These are phyloP conservation scores for Kluyveromyces dobzhanskii DNA, from an alignment of 805 yeast genomes.

Conservation along the genomic window DNA sequence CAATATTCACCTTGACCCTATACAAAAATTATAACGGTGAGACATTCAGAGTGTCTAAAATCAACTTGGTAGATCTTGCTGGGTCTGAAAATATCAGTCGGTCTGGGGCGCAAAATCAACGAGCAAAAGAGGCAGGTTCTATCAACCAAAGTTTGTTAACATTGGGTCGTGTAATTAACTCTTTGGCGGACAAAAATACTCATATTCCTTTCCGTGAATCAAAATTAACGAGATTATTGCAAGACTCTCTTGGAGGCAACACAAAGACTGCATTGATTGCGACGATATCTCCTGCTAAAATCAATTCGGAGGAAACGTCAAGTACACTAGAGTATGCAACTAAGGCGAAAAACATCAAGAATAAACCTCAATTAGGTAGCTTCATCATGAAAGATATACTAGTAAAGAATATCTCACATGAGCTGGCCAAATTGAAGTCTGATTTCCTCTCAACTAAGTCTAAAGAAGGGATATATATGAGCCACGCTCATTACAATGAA, in stretches of 20 bases:
- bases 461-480: constrained; percentile 60
- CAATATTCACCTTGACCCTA: constrained; percentile 59
- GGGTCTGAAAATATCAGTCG: constrained; percentile 87
- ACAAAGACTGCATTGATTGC: constrained; percentile 85
- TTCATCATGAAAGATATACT: constrained; percentile 45
- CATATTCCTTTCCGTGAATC: constrained; percentile 87
- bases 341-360: constrained; percentile 73
- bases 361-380: constrained; percentile 58
- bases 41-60: constrained; percentile 50
- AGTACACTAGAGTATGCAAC: constrained; percentile 84
- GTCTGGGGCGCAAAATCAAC: constrained; percentile 78
- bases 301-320: constrained; percentile 71
- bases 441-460: constrained; percentile 56
- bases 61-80: constrained; percentile 88
- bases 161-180: constrained; percentile 81
- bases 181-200: constrained; percentile 49
- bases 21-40: constrained; percentile 43
- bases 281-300: constrained; percentile 74
- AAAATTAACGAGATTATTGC: constrained; percentile 63
- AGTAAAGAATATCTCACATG: constrained; percentile 42
- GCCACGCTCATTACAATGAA: constrained; percentile 49
- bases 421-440: constrained; percentile 39
- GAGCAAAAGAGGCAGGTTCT: constrained; percentile 91
- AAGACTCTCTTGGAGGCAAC: constrained; percentile 79
- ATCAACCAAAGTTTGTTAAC: constrained; percentile 84